phyloP scores from a whole-genome alignment of 164 flowering plant species.

The Magnolia kwangsiensis region DNA sequence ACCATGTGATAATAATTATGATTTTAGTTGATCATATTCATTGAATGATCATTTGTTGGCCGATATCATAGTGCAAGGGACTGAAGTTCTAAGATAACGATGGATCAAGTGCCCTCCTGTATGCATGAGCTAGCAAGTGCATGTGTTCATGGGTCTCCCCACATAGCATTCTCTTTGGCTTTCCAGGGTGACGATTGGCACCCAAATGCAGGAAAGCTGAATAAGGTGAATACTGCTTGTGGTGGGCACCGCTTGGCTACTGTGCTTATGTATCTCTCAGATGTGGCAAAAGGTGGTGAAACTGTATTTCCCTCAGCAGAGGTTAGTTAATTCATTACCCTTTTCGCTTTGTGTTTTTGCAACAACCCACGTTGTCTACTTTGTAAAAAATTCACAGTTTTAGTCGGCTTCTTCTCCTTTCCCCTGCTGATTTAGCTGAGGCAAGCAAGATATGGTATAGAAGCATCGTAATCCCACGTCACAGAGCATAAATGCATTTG shows the following conservation, averaged over 20 bases:
- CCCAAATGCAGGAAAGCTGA: background rate
- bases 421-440: background rate
- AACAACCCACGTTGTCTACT: background rate
- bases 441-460: background rate
- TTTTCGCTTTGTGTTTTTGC: background rate
- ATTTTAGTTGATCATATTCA: background rate
- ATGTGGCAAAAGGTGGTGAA: slow-evolving; percentile 92
- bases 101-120: background rate
- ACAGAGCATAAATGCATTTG: too few relatives aligned
- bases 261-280: slow-evolving; percentile 86
- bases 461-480: background rate
- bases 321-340: slow-evolving; percentile 49
- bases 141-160: background rate
- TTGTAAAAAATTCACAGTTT: background rate
- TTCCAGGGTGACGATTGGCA: background rate
- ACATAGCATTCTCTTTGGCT: background rate
- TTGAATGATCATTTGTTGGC: background rate
- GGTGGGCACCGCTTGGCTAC: slow-evolving; percentile 95
- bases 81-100: background rate
- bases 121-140: background rate
- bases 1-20: too few relatives aligned
- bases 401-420: background rate
- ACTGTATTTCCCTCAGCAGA: slow-evolving; percentile 90
- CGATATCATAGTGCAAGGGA: background rate
- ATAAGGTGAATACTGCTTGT: slow-evolving; percentile 75